These are phyloP conservation scores for Vanderwaltozyma polyspora DNA, from an alignment of 805 yeast species.

Conservation along the genomic window DNA sequence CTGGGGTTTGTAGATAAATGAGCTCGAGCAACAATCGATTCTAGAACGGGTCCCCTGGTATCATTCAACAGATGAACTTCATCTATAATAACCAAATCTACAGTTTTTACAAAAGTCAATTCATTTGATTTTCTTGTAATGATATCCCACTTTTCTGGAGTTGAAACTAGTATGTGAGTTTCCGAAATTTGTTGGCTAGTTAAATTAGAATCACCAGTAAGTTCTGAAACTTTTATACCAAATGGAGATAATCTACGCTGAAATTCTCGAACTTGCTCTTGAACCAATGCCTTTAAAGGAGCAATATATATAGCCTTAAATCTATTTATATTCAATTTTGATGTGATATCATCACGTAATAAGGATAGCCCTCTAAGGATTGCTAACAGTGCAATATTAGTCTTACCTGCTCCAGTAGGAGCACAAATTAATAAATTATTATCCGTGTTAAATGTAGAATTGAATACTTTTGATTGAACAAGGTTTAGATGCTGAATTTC, in stretches of 20 bases:
- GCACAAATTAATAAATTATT: slow-evolving; percentile 79
- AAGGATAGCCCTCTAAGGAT: slow-evolving; percentile 52
- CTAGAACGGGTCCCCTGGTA: slow-evolving; percentile 90
- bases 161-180: slow-evolving; percentile 78
- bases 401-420: slow-evolving; percentile 98
- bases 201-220: slow-evolving; percentile 81
- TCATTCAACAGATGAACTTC: slow-evolving; percentile 91
- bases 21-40: slow-evolving; percentile 76
- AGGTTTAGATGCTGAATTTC: slow-evolving; percentile 63
- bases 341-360: slow-evolving; percentile 35
- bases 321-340: slow-evolving; percentile 39
- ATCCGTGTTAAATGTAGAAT: slow-evolving; percentile 63
- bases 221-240: slow-evolving; percentile 68
- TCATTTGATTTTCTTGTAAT: slow-evolving; percentile 75
- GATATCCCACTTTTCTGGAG: slow-evolving; percentile 98
- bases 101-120: slow-evolving; percentile 49
- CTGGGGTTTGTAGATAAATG: not conserved
- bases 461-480: slow-evolving; percentile 74
- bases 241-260: slow-evolving; percentile 51
- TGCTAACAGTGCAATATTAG: slow-evolving; percentile 88
- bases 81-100: slow-evolving; percentile 69
- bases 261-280: slow-evolving; percentile 86
- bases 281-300: slow-evolving; percentile 88
- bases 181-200: slow-evolving; percentile 63
- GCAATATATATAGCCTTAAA: slow-evolving; percentile 84